phyloP scores from a whole-genome alignment of 371 early-diverging fungal genomes.

The Globomyces sp. region DNA sequence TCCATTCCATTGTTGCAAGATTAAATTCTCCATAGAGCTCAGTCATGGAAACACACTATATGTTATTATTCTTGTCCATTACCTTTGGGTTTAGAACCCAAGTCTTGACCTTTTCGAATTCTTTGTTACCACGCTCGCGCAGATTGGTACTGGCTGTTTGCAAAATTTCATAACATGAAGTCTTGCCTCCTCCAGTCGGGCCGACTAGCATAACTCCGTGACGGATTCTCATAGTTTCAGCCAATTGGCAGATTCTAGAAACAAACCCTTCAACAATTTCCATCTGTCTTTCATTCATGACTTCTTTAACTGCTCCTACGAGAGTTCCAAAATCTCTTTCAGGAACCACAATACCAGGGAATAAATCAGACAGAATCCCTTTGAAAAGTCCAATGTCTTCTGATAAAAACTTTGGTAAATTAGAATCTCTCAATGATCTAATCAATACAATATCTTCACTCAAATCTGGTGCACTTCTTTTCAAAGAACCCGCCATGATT shows the following conservation, averaged over 20 bases:
- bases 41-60: constrained; percentile 54
- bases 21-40: constrained; percentile 64
- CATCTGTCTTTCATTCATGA: constrained; percentile 39
- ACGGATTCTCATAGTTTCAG: constrained; percentile 55
- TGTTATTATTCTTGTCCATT: background rate
- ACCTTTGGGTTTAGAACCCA: constrained; percentile 63
- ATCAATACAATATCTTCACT: constrained; percentile 55
- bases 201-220: constrained; percentile 65
- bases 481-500: constrained; percentile 59
- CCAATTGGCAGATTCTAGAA: constrained; percentile 50
- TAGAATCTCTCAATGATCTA: constrained; percentile 53
- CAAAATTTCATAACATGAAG: constrained; percentile 53
- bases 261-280: constrained; percentile 47
- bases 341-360: constrained; percentile 50
- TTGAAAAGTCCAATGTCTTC: constrained; percentile 56
- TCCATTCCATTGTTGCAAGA: constrained; percentile 63
- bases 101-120: constrained; percentile 48
- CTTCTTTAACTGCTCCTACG: constrained; percentile 40
- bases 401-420: constrained; percentile 58
- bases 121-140: constrained; percentile 29
- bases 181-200: constrained; percentile 61
- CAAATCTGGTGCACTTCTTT: constrained; percentile 50
- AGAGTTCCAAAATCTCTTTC: constrained; percentile 49
- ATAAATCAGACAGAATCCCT: constrained; percentile 55
- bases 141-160: constrained; percentile 42